These are phyloP conservation scores for Xylaria flabelliformis DNA, from an alignment of 495 filamentous ascomycete species.

Conservation along the genomic window DNA sequence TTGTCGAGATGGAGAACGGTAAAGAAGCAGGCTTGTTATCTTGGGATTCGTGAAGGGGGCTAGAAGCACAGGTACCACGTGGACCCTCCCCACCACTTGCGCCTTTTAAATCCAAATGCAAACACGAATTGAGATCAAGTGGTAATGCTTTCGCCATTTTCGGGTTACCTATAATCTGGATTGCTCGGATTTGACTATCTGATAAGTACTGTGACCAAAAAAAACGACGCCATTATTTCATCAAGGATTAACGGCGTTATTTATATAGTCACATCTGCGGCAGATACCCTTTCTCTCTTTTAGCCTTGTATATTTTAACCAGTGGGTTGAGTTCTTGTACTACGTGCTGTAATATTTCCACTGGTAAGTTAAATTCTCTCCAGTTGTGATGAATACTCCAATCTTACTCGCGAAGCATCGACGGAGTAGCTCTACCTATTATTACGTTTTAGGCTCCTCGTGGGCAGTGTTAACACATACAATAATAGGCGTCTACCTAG, in stretches of 20 bases:
- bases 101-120: background rate
- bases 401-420: background rate
- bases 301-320: background rate
- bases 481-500: background rate
- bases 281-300: background rate
- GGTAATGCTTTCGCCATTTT: background rate
- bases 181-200: background rate
- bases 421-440: background rate
- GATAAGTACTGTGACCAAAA: background rate
- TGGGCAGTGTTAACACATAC: background rate
- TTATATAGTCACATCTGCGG: too few species aligned
- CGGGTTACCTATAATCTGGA: background rate
- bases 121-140: background rate
- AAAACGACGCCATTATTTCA: too few species aligned
- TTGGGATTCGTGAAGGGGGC: constrained; percentile 37
- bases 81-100: background rate
- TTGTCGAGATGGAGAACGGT: constrained; percentile 74
- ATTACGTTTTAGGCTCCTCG: background rate
- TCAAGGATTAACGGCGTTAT: too few species aligned
- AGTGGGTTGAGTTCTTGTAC: too few species aligned
- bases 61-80: background rate
- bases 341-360: too few species aligned
- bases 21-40: constrained; percentile 56
- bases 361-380: background rate
- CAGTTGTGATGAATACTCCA: background rate